Evolutionary conservation across 495 filamentous ascomycete genomes (phyloP).

Genomic region (Rostrohypoxylon terebratum): DNA sequence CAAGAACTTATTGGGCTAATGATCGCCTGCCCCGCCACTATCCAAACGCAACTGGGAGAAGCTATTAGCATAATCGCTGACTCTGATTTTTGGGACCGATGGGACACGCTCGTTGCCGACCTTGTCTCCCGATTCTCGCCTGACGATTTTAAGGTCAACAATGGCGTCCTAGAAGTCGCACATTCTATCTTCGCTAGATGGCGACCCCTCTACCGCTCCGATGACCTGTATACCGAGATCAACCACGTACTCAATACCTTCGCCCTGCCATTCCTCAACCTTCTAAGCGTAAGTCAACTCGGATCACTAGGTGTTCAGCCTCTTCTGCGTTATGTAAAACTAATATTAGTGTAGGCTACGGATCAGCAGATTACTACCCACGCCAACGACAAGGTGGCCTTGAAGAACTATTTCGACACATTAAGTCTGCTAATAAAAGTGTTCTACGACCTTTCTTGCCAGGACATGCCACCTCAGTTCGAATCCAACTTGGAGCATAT

Average conservation of each 20-base stretch:
- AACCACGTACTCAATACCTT: constrained; percentile 92
- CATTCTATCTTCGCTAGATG: constrained; percentile 98
- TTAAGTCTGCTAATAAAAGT: constrained; percentile 89
- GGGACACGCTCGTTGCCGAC: constrained; percentile 86
- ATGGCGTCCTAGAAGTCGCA: constrained; percentile 94
- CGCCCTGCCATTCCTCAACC: constrained; percentile 78
- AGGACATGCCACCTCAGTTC: constrained; percentile 94
- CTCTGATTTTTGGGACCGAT: constrained; percentile 95
- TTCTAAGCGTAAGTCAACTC: constrained; percentile 72
- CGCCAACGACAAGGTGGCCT: constrained; percentile 74
- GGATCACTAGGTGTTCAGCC: not conserved
- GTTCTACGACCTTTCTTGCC: constrained; percentile 94
- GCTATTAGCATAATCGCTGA: constrained; percentile 97
- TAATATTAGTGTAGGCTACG: constrained; percentile 66
- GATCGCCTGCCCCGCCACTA: constrained; percentile 85
- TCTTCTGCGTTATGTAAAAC: constrained; percentile 4
- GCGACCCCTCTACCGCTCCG: constrained; percentile 91
- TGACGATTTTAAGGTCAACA: constrained; percentile 82
- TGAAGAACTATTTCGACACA: constrained; percentile 81
- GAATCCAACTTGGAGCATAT: constrained; percentile 84
- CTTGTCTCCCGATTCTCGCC: constrained; percentile 86
- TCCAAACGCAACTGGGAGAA: constrained; percentile 94
- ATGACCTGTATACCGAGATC: constrained; percentile 91
- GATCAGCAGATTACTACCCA: constrained; percentile 82
- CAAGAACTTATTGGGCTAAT: constrained; percentile 93